Evolutionary conservation across 192 early-diverging fungal genomes (phyloP), one percentile per base, ranked within the genome.

Genomic region (Backusella sp.): DNA sequence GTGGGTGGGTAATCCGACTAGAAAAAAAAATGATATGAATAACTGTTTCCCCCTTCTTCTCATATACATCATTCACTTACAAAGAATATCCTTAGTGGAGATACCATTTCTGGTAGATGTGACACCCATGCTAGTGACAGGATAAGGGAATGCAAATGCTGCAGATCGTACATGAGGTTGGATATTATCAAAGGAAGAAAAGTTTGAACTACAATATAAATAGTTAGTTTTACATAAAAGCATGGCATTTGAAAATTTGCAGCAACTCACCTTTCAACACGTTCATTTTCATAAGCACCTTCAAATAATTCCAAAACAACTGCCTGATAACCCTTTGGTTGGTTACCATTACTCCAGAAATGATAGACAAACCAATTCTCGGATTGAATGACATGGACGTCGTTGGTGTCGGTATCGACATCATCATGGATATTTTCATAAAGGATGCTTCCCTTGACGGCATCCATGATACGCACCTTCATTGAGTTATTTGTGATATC

Each of bases 311-410:
- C 98, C 30, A 96, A 80, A 0, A 94, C 91, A 23, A 93, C 95
- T 9, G 93, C 86, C 80, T 94, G 89, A 67, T 88, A 93, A 14
- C 93, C 94, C 32, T 76, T 86, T 5, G 79, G 72, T 9, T 62
- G 53, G 0, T 37, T 77, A 4, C 91, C 93, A 69, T 94, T 90
- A 70, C 92, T 95, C 94, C 95, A 99, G 84, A 92, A 96, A 37
- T 92, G 89, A 76, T 95, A 93, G 28, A 98, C 86, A 30, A 97
- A 85, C 82, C 91, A 92, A 85, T 98, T 97, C 80, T 99, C 98
- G 32, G 83, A 84, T 83, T 95, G 94, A 32, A 88, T 77, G 0
- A 92, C 82, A 78, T 91, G 87, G 72, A 96, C 87, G 19, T 87
- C 85, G 37, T 87, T 87, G 3, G 73, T 32, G 19, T 65, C 56